Evolutionary conservation across 2,329 filamentous ascomycete species (phyloP).

Genomic region (Lizonia empirigonia): DNA sequence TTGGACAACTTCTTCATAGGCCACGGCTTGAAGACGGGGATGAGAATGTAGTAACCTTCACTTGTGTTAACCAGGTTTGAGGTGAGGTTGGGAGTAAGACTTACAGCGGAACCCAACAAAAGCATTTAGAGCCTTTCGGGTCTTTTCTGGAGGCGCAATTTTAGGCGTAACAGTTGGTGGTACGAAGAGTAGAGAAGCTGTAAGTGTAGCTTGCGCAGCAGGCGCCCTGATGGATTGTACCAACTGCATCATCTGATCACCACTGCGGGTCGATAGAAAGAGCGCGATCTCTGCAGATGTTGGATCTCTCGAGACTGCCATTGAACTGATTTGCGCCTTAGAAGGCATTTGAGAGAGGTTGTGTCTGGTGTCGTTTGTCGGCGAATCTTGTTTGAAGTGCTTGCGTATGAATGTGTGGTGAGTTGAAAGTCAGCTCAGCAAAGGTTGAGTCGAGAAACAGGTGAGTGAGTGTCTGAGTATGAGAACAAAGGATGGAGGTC

Average conservation of each 20-base stretch:
- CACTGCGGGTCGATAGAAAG: constrained; percentile 23
- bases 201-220: constrained; percentile 22
- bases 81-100: constrained; percentile 7
- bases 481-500: constrained; percentile 10
- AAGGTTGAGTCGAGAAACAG: not conserved
- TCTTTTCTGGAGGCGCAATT: constrained; percentile 14
- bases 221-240: constrained; percentile 21
- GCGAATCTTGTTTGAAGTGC: not conserved
- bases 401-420: not conserved
- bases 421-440: not conserved
- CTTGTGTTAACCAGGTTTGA: constrained; percentile 36
- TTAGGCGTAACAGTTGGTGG: constrained; percentile 2
- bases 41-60: constrained; percentile 55
- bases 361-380: not conserved
- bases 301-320: constrained; percentile 13
- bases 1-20: constrained; percentile 61
- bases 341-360: not conserved
- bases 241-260: constrained; percentile 24
- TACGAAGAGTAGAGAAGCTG: constrained; percentile 12
- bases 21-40: constrained; percentile 51
- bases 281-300: constrained; percentile 20
- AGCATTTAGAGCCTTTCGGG: constrained; percentile 42
- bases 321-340: not conserved
- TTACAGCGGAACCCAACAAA: constrained; percentile 47
- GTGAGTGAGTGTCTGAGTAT: constrained; percentile 9